A percentile compares a stretch with the other conserved stretches of the same genome.
These are phyloP conservation scores for Trichoderma lentiforme DNA, from an alignment of 2,329 filamentous ascomycete species.

Conservation along the genomic window DNA sequence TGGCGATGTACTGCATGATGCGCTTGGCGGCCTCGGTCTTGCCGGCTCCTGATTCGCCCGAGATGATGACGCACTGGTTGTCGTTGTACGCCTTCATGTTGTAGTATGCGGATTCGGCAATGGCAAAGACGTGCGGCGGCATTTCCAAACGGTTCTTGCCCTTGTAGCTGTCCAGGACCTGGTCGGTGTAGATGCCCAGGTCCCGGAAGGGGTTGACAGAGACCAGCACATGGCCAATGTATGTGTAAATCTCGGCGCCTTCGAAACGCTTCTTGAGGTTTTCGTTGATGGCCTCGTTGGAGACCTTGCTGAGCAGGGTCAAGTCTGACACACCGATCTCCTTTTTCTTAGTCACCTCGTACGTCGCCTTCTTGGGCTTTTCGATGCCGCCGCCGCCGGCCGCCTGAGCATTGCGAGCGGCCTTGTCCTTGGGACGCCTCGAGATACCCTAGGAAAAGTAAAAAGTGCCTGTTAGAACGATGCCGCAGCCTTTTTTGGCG, in stretches of 20 bases:
- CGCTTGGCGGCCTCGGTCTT: constrained; percentile 98
- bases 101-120: constrained; percentile 95
- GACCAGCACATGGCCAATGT: constrained; percentile 98
- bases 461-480: constrained; percentile 20
- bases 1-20: constrained; percentile 99
- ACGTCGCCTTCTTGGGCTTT: constrained; percentile 91
- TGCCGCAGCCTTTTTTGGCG: not conserved
- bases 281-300: constrained; percentile 98
- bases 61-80: constrained; percentile 99
- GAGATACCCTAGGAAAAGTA: constrained; percentile 35
- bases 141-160: constrained; percentile 96
- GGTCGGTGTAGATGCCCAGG: constrained; percentile 94
- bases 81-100: constrained; percentile 99
- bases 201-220: constrained; percentile 98
- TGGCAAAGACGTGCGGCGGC: constrained; percentile 94
- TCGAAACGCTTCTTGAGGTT: constrained; percentile 98
- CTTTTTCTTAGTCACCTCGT: constrained; percentile 97
- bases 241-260: constrained; percentile 97
- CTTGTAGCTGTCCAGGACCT: constrained; percentile 88
- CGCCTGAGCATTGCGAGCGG: constrained; percentile 37
- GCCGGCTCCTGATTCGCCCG: constrained; percentile 94
- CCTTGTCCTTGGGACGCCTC: constrained; percentile 41
- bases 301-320: constrained; percentile 96
- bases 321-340: constrained; percentile 98
- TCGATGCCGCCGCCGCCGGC: constrained; percentile 41